phyloP scores from a whole-genome alignment of 192 early-diverging fungal genomes.

The Coemansia erecta region DNA sequence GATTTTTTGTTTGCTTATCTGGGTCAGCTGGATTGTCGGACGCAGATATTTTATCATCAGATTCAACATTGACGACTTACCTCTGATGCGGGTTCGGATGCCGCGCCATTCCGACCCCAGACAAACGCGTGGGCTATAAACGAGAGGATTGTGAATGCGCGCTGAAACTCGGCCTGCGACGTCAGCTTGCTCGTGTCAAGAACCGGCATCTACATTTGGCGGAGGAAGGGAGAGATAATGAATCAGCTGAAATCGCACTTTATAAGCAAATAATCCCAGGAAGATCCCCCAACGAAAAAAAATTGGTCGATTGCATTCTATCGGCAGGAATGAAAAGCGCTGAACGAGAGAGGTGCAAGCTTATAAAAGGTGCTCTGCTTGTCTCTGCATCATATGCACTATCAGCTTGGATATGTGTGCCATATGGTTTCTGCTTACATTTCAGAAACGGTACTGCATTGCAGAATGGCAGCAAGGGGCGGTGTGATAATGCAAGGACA shows the following conservation, averaged over 20 bases:
- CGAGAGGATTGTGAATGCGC: conserved; percentile 84
- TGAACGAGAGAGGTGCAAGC: too few species aligned
- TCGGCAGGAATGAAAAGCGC: too few species aligned
- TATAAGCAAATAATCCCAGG: too few species aligned
- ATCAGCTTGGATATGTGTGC: too few species aligned
- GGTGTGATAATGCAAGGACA: too few species aligned
- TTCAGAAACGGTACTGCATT: not conserved
- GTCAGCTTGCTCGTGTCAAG: conserved; percentile 61
- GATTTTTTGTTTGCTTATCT: not conserved
- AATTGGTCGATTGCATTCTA: too few species aligned
- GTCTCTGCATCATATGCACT: too few species aligned
- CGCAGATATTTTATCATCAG: not conserved
- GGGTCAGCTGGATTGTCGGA: not conserved
- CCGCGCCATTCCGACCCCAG: conserved; percentile 79
- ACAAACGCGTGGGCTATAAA: conserved; percentile 91
- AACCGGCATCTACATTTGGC: conserved; percentile 67
- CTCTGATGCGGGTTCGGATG: conserved; percentile 58
- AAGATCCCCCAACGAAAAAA: too few species aligned
- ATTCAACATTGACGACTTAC: conserved; percentile 32
- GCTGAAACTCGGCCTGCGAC: conserved; percentile 69
- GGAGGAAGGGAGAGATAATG: not conserved
- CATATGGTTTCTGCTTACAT: not conserved
- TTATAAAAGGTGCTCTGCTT: too few species aligned
- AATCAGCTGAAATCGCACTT: too few species aligned
- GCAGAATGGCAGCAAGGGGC: not conserved